Conservation (phyloP, 179 eudicot species). For the Nepenthes alata region DNA sequence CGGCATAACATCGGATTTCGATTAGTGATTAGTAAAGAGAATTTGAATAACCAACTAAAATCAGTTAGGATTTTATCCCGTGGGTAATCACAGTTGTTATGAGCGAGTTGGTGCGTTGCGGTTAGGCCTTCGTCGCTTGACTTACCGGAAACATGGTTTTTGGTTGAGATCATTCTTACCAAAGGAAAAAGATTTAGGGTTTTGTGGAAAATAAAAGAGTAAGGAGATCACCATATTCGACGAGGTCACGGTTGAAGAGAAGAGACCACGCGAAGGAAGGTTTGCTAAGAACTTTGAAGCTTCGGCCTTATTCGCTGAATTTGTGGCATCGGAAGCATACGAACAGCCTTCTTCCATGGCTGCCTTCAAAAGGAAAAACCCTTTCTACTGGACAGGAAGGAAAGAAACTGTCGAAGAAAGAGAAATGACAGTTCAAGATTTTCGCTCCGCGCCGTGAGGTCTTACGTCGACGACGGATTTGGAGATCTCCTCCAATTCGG, state of each 20-base stretch:
- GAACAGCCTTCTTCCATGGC: neutral
- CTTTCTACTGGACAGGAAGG: neutral
- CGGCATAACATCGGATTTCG: no score
- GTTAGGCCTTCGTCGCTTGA: neutral
- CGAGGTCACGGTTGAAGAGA: constrained; percentile 26
- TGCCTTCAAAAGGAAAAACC: neutral
- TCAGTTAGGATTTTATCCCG: no score
- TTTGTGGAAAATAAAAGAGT: neutral
- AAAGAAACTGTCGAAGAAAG: neutral
- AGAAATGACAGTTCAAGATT: neutral
- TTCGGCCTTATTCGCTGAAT: neutral
- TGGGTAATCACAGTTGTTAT: neutral
- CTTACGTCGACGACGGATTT: no score
- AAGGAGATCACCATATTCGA: constrained; percentile 37
- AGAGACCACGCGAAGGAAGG: constrained; percentile 14
- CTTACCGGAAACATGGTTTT: neutral
- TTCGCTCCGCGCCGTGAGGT: no score
- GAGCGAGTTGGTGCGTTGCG: neutral
- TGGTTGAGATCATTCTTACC: neutral
- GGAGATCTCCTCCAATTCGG: no score
- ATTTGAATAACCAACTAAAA: neutral
- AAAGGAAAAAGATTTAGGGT: constrained; percentile 10
- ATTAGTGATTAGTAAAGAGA: neutral
- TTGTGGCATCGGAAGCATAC: neutral
- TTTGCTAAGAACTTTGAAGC: constrained; percentile 5